Evolutionary conservation across 805 yeast genomes (phyloP).

Genomic region (Cyberlindnera lachancei): DNA sequence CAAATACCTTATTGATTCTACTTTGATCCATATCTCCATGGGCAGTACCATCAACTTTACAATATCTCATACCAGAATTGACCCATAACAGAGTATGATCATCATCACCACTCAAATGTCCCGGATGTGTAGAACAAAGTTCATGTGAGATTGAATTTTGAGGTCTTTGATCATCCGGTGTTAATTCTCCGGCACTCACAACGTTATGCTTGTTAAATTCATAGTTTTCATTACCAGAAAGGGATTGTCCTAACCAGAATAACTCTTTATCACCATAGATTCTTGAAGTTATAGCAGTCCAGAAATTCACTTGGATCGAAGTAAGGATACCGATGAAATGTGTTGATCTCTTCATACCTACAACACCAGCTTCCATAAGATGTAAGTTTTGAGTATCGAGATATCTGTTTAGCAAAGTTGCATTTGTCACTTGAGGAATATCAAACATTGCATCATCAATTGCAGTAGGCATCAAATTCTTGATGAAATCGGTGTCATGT

Average conservation of each 20-base stretch:
- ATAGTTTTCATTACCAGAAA: slow-evolving; percentile 31
- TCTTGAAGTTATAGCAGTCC: slow-evolving; percentile 35
- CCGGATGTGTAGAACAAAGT: slow-evolving; percentile 59
- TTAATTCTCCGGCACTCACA: slow-evolving; percentile 30
- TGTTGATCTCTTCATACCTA: slow-evolving; percentile 18
- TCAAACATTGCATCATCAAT: slow-evolving; percentile 27
- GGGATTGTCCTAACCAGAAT: slow-evolving; percentile 61
- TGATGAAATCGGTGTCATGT: slow-evolving; percentile 29
- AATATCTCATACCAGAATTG: slow-evolving; percentile 62
- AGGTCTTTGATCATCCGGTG: slow-evolving; percentile 17
- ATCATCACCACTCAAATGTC: slow-evolving; percentile 46
- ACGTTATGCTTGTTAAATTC: slow-evolving; percentile 32
- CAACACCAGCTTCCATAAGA: slow-evolving; percentile 33
- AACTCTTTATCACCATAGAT: slow-evolving; percentile 81
- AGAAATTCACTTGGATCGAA: slow-evolving; percentile 27
- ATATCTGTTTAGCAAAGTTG: slow-evolving; percentile 29
- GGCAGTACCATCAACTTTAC: slow-evolving; percentile 36
- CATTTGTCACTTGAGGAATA: slow-evolving; percentile 26
- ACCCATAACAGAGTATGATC: slow-evolving; percentile 48
- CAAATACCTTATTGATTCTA: slow-evolving; percentile 20
- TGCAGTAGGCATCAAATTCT: slow-evolving; percentile 34
- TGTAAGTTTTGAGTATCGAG: slow-evolving; percentile 23
- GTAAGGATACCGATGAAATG: slow-evolving; percentile 20
- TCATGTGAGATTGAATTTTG: slow-evolving; percentile 26
- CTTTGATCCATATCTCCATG: slow-evolving; percentile 24